Base-by-base conservation (phyloP, 495 filamentous ascomycete species). In the Daldinia vernicosa region DNA sequence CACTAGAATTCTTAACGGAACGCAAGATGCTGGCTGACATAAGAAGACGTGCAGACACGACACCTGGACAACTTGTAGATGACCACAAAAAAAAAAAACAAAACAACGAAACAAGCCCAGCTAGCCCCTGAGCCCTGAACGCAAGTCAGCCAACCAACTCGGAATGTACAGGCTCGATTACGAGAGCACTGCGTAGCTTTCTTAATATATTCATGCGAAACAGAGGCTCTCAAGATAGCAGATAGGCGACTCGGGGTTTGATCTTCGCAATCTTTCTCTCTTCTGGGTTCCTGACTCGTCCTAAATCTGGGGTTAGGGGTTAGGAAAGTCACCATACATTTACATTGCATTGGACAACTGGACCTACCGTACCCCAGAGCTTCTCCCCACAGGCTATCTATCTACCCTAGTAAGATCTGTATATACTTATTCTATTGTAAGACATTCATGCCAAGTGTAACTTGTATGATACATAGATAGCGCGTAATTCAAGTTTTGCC, bases 1-100 rank as follows among this genome's bases (percentile, higher is more conserved):
- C 72, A 74, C 75, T 76, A 76, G 72, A 76, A 68, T 70, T 72
- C 55, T 60, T 19, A 70, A 75, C 72, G 74, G 71, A 66, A 72
- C 59, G 26, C 33, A 39, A 66, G 33, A 50, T 37, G n/a, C 35
- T 47, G 3, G 66, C 70, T 73, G 70, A 73, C 70, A 73, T 73
- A 69, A 72, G 70, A 72, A 64, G 60, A 30, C 50, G 6, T 53
- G 37, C 9, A 35, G 24, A 59, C 7, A 37, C 35, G 40, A 64
- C 27, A 51, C n/a, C 30, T 32, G 39, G 40, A 52, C 43, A 22
- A 52, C 8, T 54, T 37, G 27, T 15, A 50, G 12, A 52, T 52
- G 50, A 28, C 50, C 24, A 26, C 45, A 37, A 52, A 30, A 57
- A 26, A 52, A 37, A 52, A 30, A 57, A 35, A 57, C 37, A 51